Base-by-base conservation (phyloP, 2,329 filamentous ascomycete genomes). In the Colletotrichum sp. region DNA sequence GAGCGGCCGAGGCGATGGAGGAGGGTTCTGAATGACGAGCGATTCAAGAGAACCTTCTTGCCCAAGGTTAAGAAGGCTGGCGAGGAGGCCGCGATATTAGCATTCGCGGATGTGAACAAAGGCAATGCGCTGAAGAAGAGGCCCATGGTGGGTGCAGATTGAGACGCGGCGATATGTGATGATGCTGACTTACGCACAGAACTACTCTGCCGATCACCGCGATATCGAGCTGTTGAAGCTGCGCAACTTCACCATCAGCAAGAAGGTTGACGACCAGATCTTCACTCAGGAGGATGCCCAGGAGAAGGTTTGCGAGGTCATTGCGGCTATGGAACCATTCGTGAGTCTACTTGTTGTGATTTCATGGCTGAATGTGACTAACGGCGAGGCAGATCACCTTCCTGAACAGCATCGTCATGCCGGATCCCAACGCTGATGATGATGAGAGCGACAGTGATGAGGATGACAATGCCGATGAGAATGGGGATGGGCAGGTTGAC, bases 141-240 rank as follows among this genome's bases (percentile, higher is more conserved):
- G 81, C 96, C 96, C 6, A 96, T 96, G 92, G 95, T 95, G 83
- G 83, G 90, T 30, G 8, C 2, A 4, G 5, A 8, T 72, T 57
- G 30, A 38, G 63, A 58, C 48, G 3, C 6, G 8, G 13, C 24
- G 65, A 43, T 0, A 34, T 12, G 18, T 63, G 26, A 32, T n/a
- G 21, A 68, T 61, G 30, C 68, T 26, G 26, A 70, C 43, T 67
- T 48, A 30, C 36, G 28, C 6, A 48, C 81, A 96, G 94, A 95
- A 94, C 63, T 98, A 94, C 82, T 87, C 91, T 60, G 89, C 90
- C 24, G 92, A 94, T 74, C 94, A 98, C 82, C 87, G 90, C 57
- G 94, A 98, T 79, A 96, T 98, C 80, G 92, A 93, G 71, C 89
- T 98, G 68, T 88, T 98, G 71, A 94, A 95, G 80, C 88, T 98